Base-by-base conservation (phyloP, 768 basidiomycete species). In the Boletus sp. region DNA sequence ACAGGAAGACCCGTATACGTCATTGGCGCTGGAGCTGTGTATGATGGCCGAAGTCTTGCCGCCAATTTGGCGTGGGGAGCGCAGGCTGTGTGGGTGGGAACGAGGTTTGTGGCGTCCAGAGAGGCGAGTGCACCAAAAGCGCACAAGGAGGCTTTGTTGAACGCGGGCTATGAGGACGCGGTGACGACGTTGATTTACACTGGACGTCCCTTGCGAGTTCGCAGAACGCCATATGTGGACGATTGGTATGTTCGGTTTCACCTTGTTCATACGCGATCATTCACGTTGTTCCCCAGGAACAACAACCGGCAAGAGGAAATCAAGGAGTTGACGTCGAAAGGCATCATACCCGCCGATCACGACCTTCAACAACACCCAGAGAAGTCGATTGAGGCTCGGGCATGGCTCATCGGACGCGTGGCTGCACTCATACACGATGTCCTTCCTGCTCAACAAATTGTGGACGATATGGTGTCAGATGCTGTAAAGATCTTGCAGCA, bases 11-110 rank as follows among this genome's bases (percentile, higher is more conserved):
- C 91, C 0, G 78, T 97, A 11, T 90, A 91, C 65, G 90, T 98
- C 41, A 73, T 98, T 54, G 94, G 92, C 27, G 94, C 94, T 5
- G 94, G 94, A 32, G 94, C 92, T 0, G 88, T 98, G 19, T 92
- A 83, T 72, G 92, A 96, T 61, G 93, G 93, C 5, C 81, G 93
- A 47, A 82, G 88, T 54, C 77, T 96, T 9, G 93, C 91, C 4
- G 90, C 94, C 15, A 92, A 94, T 64, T 71, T 98, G 51, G 78
- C 85, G 62, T 95, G 88, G 83, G 94, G 94, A 57, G 93, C 93
- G 35, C 81, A 92, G 61, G 94, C 79, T 34, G 92, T 94, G 50
- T 94, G 89, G 90, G 88, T 90, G 35, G 90, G 89, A 42, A 91
- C 89, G 4, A 83, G 93, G 43, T 95, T 96, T 64, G 93, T 95